A percentile compares a stretch with the other conserved stretches of the same genome.
Conservation (phyloP, 2,329 filamentous ascomycete genomes). For the Cladophialophora yegresii region DNA sequence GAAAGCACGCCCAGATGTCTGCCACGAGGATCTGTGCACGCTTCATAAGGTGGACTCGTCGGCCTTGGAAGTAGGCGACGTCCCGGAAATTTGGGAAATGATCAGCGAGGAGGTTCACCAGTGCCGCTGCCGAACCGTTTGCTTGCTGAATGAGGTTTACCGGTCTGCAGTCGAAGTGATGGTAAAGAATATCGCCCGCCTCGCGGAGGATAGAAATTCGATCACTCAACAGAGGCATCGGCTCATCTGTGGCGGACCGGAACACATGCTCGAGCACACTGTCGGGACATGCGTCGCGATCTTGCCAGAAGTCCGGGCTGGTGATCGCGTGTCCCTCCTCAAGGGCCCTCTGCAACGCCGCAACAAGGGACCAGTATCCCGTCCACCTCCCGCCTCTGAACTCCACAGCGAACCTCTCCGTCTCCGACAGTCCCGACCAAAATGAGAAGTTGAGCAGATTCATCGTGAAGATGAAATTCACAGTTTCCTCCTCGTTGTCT, state of each 20-base stretch:
- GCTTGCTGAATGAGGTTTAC: constrained; percentile 72
- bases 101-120: constrained; percentile 82
- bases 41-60: constrained; percentile 81
- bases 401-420: constrained; percentile 77
- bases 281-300: constrained; percentile 73
- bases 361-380: constrained; percentile 93
- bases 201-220: constrained; percentile 78
- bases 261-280: constrained; percentile 76
- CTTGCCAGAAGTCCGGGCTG: constrained; percentile 80
- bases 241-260: constrained; percentile 79
- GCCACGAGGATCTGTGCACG: constrained; percentile 94
- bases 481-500: constrained; percentile 72
- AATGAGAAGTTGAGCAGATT: constrained; percentile 96
- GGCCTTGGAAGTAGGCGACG: constrained; percentile 71
- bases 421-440: constrained; percentile 74
- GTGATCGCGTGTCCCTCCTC: constrained; percentile 92
- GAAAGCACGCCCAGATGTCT: constrained; percentile 94
- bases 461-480: constrained; percentile 96
- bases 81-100: constrained; percentile 79
- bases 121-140: constrained; percentile 73
- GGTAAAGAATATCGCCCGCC: constrained; percentile 75
- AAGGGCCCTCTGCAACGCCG: constrained; percentile 78
- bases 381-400: constrained; percentile 84
- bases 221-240: constrained; percentile 80
- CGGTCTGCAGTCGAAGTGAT: constrained; percentile 77